A percentile compares a stretch with the other conserved stretches of the same genome.
Evolutionary conservation across 2,329 filamentous ascomycete genomes (phyloP).

Genomic region (Aspergillus pseudoglaucus): DNA sequence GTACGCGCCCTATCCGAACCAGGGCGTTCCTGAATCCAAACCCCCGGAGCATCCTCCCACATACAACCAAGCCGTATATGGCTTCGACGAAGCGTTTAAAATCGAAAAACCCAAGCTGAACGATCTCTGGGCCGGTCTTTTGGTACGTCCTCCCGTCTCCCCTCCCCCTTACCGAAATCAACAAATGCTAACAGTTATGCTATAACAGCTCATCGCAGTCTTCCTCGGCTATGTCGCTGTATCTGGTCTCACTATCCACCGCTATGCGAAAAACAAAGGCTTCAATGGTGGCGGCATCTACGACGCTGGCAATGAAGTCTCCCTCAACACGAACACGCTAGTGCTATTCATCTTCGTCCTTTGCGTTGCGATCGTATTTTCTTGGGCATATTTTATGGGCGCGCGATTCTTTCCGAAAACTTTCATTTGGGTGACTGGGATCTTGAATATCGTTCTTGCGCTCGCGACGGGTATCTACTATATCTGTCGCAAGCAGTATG

Average conservation of each 20-base stretch:
- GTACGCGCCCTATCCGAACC: conserved; percentile 3
- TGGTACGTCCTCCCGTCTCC: conserved; percentile 46
- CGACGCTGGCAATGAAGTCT: conserved; percentile 57
- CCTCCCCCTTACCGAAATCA: neutral
- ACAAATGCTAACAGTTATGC: conserved; percentile 1
- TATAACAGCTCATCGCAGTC: conserved; percentile 57
- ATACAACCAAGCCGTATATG: conserved; percentile 32
- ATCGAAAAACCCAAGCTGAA: conserved; percentile 80
- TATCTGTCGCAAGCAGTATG: conserved; percentile 68
- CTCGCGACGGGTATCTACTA: conserved; percentile 86
- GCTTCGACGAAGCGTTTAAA: conserved; percentile 76
- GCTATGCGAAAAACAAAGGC: conserved; percentile 59
- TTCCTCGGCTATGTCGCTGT: conserved; percentile 70
- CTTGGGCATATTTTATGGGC: conserved; percentile 67
- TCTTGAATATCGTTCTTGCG: conserved; percentile 76
- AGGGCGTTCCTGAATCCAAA: conserved; percentile 5
- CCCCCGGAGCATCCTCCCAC: conserved; percentile 37
- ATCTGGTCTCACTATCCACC: conserved; percentile 67
- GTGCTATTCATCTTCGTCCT: conserved; percentile 78
- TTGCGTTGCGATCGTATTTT: conserved; percentile 65
- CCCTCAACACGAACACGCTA: conserved; percentile 75
- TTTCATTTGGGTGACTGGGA: conserved; percentile 88
- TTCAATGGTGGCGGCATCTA: conserved; percentile 70
- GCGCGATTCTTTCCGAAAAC: conserved; percentile 76
- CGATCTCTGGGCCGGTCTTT: conserved; percentile 78